phyloP scores from a whole-genome alignment of 2,329 filamentous ascomycete species.

The Monilinia polystroma region DNA sequence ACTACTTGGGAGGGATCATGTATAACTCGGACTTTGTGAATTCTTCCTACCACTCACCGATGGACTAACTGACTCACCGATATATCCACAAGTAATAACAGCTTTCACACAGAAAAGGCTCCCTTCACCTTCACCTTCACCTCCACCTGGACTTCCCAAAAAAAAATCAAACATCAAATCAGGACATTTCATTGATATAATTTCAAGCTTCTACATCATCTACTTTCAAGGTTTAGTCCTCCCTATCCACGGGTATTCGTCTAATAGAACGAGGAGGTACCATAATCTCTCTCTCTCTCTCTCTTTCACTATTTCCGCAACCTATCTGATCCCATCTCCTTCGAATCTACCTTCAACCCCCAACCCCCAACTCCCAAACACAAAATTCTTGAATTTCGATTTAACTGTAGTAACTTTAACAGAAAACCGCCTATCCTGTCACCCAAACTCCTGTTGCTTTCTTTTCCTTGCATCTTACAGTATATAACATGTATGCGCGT shows the following conservation, averaged over 20 bases:
- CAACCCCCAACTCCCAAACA: slow-evolving; percentile 5
- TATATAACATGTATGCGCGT: slow-evolving; percentile 1
- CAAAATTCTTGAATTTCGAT: slow-evolving; percentile 3
- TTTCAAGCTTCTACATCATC: neutral
- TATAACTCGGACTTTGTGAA: too few species aligned
- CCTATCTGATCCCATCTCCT: neutral
- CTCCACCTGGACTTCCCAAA: too few species aligned
- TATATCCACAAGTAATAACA: too few species aligned
- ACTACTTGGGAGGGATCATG: too few species aligned
- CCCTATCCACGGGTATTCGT: neutral
- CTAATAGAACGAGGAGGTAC: neutral
- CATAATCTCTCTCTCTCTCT: neutral
- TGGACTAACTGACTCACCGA: too few species aligned
- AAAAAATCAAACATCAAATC: neutral
- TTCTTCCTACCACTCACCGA: too few species aligned
- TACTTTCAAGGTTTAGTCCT: neutral
- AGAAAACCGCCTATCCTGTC: slow-evolving; percentile 1
- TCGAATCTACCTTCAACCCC: neutral
- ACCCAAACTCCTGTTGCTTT: slow-evolving; percentile 13
- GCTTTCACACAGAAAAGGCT: too few species aligned
- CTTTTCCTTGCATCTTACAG: slow-evolving; percentile 7
- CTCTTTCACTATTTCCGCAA: neutral
- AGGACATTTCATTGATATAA: neutral
- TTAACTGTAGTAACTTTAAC: neutral
- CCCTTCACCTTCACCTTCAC: too few species aligned